Conservation (phyloP, 164 flowering plant genomes). For the Aristolochia californica region DNA sequence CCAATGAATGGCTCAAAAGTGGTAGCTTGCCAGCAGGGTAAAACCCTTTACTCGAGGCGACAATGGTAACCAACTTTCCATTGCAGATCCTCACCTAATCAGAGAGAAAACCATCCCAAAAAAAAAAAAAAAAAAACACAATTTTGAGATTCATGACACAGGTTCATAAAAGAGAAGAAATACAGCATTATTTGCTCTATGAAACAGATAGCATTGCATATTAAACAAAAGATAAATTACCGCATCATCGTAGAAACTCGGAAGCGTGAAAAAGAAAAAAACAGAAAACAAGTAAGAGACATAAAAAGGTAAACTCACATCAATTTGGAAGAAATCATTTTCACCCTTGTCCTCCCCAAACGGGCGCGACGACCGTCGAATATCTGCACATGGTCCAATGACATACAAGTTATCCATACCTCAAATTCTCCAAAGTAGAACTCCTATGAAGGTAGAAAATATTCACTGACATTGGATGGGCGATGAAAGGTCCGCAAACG, state of each 20-base stretch:
- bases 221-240: too few species aligned
- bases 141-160: background rate
- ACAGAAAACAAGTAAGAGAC: constrained; percentile 1
- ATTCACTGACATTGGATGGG: constrained; percentile 64
- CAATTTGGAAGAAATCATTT: constrained; percentile 80
- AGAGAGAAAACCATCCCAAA: background rate
- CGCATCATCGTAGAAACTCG: too few species aligned
- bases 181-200: too few species aligned
- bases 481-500: constrained; percentile 67
- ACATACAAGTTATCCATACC: background rate
- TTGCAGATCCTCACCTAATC: constrained; percentile 63
- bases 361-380: constrained; percentile 64
- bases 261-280: too few species aligned
- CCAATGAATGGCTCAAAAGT: constrained; percentile 56
- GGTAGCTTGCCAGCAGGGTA: constrained; percentile 66
- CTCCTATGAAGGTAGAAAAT: background rate
- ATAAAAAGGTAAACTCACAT: constrained; percentile 33
- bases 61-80: constrained; percentile 74
- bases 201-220: too few species aligned
- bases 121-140: background rate
- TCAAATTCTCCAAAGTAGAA: constrained; percentile 1
- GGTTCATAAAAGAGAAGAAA: background rate
- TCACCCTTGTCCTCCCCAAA: constrained; percentile 70
- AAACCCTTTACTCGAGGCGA: constrained; percentile 68
- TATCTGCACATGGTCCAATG: constrained; percentile 35